phyloP scores from a whole-genome alignment of 306 rosid species.

The Casuarina glauca region DNA sequence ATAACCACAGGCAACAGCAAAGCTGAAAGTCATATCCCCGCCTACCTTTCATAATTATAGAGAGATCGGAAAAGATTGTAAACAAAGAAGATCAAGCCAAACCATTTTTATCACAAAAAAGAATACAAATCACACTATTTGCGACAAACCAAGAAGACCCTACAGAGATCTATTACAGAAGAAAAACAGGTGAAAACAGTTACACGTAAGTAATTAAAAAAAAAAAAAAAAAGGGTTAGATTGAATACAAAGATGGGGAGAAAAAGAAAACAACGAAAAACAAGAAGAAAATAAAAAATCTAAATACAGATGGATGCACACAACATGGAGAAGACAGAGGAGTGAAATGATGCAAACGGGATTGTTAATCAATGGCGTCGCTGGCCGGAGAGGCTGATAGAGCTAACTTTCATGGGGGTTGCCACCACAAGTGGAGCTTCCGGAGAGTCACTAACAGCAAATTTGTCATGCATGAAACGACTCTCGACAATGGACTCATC shows the following conservation, averaged over 20 bases:
- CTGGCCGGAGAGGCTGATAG: slow-evolving; percentile 79
- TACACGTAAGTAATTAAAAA: slow-evolving; percentile 25
- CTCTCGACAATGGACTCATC: slow-evolving; percentile 88
- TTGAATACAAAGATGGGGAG: neutral
- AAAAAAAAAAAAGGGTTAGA: slow-evolving; percentile 27
- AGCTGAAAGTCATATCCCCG: no score
- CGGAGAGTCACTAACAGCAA: slow-evolving; percentile 71
- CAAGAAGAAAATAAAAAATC: neutral
- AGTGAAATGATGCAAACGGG: neutral
- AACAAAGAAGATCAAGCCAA: neutral
- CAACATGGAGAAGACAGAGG: neutral
- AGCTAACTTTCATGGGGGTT: slow-evolving; percentile 94
- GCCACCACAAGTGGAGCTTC: slow-evolving; percentile 95
- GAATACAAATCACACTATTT: neutral
- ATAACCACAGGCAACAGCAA: no score
- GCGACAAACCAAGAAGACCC: neutral
- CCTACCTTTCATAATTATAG: neutral
- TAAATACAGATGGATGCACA: slow-evolving; percentile 10
- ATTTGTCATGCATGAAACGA: slow-evolving; percentile 92
- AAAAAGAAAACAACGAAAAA: neutral
- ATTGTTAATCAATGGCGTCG: slow-evolving; percentile 32
- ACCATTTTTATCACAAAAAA: neutral
- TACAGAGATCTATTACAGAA: neutral
- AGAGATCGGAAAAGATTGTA: neutral
- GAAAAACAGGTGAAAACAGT: slow-evolving; percentile 12